These are phyloP conservation scores for Euptelea pleiosperma DNA, from an alignment of 164 flowering plant species.

Conservation along the genomic window DNA sequence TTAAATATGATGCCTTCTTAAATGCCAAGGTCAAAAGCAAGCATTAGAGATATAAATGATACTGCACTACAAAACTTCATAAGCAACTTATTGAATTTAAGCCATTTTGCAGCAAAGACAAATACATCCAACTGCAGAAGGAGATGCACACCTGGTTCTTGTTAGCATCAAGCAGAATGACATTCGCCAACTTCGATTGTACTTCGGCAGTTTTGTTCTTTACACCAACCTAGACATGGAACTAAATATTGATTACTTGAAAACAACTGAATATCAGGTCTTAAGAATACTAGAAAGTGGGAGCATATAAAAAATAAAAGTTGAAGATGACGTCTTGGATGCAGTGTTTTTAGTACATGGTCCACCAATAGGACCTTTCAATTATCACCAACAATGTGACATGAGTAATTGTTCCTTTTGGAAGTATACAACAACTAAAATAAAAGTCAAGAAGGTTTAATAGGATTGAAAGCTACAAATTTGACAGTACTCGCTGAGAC, in stretches of 20 bases:
- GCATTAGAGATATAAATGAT: background rate
- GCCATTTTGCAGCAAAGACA: background rate
- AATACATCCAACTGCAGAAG: background rate
- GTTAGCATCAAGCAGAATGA: slow-evolving; percentile 73
- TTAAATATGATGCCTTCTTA: too few relatives aligned
- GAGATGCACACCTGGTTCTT: slow-evolving; percentile 73
- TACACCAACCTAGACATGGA: slow-evolving; percentile 72
- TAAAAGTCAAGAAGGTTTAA: too few relatives aligned
- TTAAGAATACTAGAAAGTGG: background rate
- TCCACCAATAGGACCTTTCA: background rate
- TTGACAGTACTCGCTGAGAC: too few relatives aligned
- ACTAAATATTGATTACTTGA: slow-evolving; percentile 1
- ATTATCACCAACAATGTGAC: too few relatives aligned
- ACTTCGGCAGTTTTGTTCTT: slow-evolving; percentile 82
- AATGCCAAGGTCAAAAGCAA: slow-evolving; percentile 6
- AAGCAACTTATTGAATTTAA: slow-evolving; percentile 4
- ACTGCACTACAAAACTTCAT: background rate
- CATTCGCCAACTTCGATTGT: slow-evolving; percentile 77
- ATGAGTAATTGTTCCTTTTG: too few relatives aligned
- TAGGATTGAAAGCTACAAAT: too few relatives aligned
- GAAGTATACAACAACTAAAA: too few relatives aligned
- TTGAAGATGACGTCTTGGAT: background rate
- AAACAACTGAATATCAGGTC: background rate
- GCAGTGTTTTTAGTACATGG: background rate
- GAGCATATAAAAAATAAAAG: background rate